A percentile compares a stretch with the other conserved stretches of the same genome.
phyloP scores from a whole-genome alignment of 495 filamentous ascomycete species.

The Hapsidospora chrysogenum region DNA sequence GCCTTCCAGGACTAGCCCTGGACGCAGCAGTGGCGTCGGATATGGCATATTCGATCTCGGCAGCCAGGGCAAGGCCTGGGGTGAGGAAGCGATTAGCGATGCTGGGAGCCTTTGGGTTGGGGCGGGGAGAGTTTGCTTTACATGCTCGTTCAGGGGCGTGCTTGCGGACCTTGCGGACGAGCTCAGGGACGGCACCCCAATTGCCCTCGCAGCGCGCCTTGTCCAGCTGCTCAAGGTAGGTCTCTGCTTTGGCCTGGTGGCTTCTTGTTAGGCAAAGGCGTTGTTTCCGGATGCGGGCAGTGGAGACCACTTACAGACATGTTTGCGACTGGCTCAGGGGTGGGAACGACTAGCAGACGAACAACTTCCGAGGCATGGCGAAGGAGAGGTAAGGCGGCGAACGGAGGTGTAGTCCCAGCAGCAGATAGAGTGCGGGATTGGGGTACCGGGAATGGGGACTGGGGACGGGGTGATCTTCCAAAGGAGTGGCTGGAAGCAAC shows the following conservation, averaged over 20 bases:
- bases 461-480: too few relatives aligned
- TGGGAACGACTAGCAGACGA: not conserved
- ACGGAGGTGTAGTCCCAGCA: too few relatives aligned
- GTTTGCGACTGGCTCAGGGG: constrained; percentile 1
- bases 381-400: too few relatives aligned
- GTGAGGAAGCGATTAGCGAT: not conserved
- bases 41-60: constrained; percentile 52
- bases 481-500: too few relatives aligned
- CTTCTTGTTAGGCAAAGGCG: too few relatives aligned
- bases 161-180: constrained; percentile 80
- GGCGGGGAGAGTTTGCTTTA: constrained; percentile 23
- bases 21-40: constrained; percentile 25
- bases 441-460: too few relatives aligned
- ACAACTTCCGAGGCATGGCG: not conserved
- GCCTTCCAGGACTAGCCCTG: constrained; percentile 18
- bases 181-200: constrained; percentile 81
- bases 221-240: constrained; percentile 68
- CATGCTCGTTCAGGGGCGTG: constrained; percentile 79
- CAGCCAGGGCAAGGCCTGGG: constrained; percentile 59
- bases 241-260: constrained; percentile 52
- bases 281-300: too few relatives aligned
- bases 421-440: too few relatives aligned
- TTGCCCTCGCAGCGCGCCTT: constrained; percentile 70
- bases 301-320: constrained; percentile 2
- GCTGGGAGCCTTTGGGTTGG: too few relatives aligned